Conservation (phyloP, 2,329 filamentous ascomycete species). For the Diaporthe citri region DNA sequence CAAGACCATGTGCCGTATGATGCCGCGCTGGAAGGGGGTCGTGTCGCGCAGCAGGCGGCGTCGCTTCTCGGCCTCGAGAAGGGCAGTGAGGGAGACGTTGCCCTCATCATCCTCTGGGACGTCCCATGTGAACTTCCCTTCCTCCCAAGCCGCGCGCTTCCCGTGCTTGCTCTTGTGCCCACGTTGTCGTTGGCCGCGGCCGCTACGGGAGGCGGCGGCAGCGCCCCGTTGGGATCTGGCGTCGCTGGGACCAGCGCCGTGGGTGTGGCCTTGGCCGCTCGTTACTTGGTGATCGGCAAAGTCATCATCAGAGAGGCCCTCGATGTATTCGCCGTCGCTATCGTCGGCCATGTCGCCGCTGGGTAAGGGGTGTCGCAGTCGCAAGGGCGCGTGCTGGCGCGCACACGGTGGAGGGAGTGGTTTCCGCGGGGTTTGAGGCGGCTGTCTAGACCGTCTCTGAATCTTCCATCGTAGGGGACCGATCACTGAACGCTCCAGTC, state of each 20-base stretch:
- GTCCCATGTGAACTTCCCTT: constrained; percentile 78
- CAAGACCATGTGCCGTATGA: constrained; percentile 95
- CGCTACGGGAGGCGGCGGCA: constrained; percentile 31
- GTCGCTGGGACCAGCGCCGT: constrained; percentile 43
- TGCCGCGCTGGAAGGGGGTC: constrained; percentile 93
- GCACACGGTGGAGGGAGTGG: constrained; percentile 1
- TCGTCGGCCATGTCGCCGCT: constrained; percentile 69
- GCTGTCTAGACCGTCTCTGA: constrained; percentile 23
- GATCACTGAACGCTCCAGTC: neutral
- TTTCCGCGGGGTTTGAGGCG: constrained; percentile 18
- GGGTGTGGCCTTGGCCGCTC: constrained; percentile 49
- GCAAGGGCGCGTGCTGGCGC: neutral
- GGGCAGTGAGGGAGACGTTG: constrained; percentile 79
- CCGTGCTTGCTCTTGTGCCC: constrained; percentile 48
- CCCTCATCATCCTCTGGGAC: constrained; percentile 85
- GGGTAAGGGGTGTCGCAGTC: neutral
- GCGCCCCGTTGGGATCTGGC: constrained; percentile 37
- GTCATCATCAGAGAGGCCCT: constrained; percentile 75
- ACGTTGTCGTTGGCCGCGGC: constrained; percentile 44
- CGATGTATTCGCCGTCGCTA: constrained; percentile 75
- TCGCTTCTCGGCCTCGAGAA: constrained; percentile 86
- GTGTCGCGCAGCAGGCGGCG: constrained; percentile 88
- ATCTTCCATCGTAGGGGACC: constrained; percentile 28
- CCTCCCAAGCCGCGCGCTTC: constrained; percentile 72
- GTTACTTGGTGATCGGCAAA: constrained; percentile 63